phyloP scores from a whole-genome alignment of 2,329 filamentous ascomycete genomes.

The Colletotrichum sp. region DNA sequence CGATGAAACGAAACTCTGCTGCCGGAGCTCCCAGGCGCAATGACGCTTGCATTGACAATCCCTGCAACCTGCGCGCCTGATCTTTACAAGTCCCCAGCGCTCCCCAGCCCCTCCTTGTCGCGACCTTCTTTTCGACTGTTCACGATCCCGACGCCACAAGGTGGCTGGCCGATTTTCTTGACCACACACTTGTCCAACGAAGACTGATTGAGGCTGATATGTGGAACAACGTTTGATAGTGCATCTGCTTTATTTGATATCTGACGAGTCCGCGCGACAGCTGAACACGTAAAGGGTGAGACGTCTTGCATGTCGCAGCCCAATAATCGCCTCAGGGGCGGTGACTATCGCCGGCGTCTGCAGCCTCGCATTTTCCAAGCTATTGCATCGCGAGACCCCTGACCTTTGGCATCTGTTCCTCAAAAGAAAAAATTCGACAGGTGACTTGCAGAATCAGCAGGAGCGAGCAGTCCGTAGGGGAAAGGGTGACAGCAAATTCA shows the following conservation, averaged over 20 bases:
- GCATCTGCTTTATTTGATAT: not conserved
- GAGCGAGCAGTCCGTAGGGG: rapidly evolving
- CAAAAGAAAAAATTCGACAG: not conserved
- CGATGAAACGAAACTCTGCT: constrained; percentile 20
- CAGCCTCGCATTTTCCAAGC: not conserved
- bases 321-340: not conserved
- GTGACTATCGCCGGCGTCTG: not conserved
- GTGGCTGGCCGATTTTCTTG: not conserved
- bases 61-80: not conserved
- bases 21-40: constrained; percentile 13
- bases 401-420: not conserved
- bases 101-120: not conserved
- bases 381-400: not conserved
- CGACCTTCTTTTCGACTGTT: not conserved
- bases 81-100: not conserved
- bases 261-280: not conserved
- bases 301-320: not conserved
- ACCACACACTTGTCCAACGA: not conserved
- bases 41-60: constrained; percentile 20
- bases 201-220: not conserved
- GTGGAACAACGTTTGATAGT: not conserved
- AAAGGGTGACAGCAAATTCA: too few species aligned
- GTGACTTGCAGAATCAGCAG: not conserved
- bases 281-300: not conserved
- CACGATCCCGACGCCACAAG: constrained; percentile 14